Conservation (phyloP, 2,329 filamentous ascomycete genomes). For the Cladophialophora psammophila region DNA sequence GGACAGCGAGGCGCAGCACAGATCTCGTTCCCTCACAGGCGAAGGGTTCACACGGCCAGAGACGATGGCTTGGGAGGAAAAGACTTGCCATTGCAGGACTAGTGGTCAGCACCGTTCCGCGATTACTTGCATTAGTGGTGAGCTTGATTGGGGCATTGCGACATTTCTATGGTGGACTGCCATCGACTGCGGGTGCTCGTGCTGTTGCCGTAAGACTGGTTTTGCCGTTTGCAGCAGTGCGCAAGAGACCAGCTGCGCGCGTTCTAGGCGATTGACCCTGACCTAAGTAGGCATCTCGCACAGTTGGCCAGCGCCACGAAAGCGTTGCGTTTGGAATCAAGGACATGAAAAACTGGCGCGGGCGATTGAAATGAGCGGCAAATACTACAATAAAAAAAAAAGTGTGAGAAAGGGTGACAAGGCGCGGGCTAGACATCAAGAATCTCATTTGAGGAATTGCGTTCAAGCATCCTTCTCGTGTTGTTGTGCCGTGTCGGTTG, state of each 20-base stretch:
- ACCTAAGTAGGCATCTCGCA: background rate
- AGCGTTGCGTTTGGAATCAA: background rate
- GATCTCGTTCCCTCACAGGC: constrained; percentile 8
- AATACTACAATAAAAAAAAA: background rate
- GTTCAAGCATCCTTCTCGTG: background rate
- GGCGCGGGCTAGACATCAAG: background rate
- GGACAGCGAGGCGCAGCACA: constrained; percentile 28
- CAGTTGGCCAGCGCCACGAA: background rate
- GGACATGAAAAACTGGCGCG: background rate
- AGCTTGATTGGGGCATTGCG: constrained; percentile 26
- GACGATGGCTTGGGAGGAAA: constrained; percentile 13
- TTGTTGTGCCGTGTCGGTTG: constrained; percentile 3
- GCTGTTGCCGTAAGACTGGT: constrained; percentile 24
- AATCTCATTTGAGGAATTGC: background rate
- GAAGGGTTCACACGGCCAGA: constrained; percentile 12
- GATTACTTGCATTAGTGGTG: constrained; percentile 37
- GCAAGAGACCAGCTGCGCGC: background rate
- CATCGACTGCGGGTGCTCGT: constrained; percentile 4
- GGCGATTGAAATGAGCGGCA: background rate
- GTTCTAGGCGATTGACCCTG: background rate
- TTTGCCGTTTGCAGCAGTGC: background rate
- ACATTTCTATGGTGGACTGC: constrained; percentile 10
- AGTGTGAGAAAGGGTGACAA: background rate
- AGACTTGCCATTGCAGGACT: constrained; percentile 27
- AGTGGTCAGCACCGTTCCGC: constrained; percentile 26